Conservation (phyloP, 2,329 filamentous ascomycete species). For the Aspergillus novofumigatus region DNA sequence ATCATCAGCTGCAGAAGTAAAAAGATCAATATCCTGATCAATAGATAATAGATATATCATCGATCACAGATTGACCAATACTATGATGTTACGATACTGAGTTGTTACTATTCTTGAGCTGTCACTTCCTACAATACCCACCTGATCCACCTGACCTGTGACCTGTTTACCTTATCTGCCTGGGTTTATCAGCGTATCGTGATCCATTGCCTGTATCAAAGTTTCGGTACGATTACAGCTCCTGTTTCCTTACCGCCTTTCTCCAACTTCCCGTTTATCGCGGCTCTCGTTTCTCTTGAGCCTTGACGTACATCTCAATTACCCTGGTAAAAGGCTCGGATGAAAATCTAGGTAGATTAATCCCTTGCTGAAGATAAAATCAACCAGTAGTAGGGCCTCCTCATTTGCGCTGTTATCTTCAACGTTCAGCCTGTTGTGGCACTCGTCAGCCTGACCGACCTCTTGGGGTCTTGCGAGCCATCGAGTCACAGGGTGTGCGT, state of each 20-base stretch:
- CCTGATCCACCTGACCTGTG: neutral
- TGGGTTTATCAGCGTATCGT: neutral
- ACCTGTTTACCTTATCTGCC: neutral
- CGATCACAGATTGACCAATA: neutral
- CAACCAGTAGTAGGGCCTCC: neutral
- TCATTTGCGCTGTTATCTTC: neutral
- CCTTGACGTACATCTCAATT: neutral
- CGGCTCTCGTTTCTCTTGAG: neutral
- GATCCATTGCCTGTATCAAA: neutral
- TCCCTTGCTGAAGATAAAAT: constrained; percentile 1
- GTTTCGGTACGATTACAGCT: neutral
- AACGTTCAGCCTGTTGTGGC: neutral
- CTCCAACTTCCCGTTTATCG: neutral
- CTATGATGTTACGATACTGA: too few relatives aligned
- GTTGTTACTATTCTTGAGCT: neutral
- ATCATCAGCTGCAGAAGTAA: neutral
- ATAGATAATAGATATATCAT: neutral
- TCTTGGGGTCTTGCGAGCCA: constrained; percentile 13
- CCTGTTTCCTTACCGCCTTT: neutral
- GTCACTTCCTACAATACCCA: neutral
- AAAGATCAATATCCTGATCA: neutral
- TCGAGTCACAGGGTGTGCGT: constrained; percentile 44
- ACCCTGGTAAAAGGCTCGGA: neutral
- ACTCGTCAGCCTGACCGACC: constrained; percentile 12
- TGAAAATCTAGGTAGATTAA: neutral